Base-by-base conservation (phyloP, 805 yeast genomes). In the Metschnikowia kunwiensis region DNA sequence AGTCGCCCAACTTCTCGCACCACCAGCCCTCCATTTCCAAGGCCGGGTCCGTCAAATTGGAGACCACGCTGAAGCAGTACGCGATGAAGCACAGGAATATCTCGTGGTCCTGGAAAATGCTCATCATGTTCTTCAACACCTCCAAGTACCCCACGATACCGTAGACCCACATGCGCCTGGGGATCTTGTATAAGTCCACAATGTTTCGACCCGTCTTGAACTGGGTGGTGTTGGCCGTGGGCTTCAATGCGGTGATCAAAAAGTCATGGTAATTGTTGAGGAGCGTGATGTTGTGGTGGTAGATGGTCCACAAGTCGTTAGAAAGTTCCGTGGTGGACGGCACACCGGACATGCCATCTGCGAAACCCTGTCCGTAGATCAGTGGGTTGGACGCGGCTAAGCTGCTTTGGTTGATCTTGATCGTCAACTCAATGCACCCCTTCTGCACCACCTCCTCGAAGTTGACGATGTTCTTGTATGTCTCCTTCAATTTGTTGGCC, bases 1-100 rank as follows among this genome's bases (percentile, higher is more conserved):
- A 63, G 55, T 86, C 96, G 23, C 95, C 96, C 34, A 86, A 61
- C 53, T 87, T 82, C 57, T 86, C 95, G 19, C 80, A 73, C 96
- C 96, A 86, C 74, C 80, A 76, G 22, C 80, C 79, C 55, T 75
- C 79, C 71, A 75, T 74, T 42, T 76, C 80, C 24, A 75, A 57
- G 5, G 67, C 63, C 1, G 80, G 72, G 49, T 75, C 81, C 0
- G 79, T 73, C 28, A 77, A 55, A 44, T 72, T 74, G 13, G 74
- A 63, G 26, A 76, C 70, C 39, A 76, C 74, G 42, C 77, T 77
- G 57, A 84, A 82, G 20, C 87, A 82, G 55, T 82, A 79, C 0
- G 83, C 71, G 20, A 82, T 82, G 51, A 82, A 83, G 44, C 86
- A 82, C 39, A 80, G 77, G 53, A 86, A 82, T 11, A 83, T 81